Conservation (phyloP, 83 land plant genomes). For the Picea abies region DNA sequence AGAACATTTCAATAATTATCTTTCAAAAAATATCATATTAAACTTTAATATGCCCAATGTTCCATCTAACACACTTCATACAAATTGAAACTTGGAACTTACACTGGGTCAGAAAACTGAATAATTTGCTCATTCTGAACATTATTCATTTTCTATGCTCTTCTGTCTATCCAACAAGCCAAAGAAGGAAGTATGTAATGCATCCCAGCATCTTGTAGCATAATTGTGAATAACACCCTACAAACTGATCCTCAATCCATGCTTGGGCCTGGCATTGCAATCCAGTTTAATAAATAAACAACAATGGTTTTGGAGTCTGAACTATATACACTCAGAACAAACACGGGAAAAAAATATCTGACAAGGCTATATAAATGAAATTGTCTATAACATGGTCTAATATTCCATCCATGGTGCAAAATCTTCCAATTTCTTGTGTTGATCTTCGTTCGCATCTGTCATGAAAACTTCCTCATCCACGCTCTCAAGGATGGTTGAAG, state of each 20-base stretch:
- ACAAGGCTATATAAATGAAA: neutral
- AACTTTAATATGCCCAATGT: too few relatives aligned
- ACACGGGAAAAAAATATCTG: neutral
- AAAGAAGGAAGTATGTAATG: too few relatives aligned
- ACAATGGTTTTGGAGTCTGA: neutral
- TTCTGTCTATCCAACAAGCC: too few relatives aligned
- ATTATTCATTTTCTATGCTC: too few relatives aligned
- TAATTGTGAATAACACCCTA: neutral
- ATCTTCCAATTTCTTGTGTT: neutral
- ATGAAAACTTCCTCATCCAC: conserved; percentile 12
- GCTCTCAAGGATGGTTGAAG: neutral
- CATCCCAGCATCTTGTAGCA: too few relatives aligned
- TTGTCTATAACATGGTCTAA: neutral
- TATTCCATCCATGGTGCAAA: conserved; percentile 15
- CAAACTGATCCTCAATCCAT: neutral
- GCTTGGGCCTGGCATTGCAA: conserved; percentile 11
- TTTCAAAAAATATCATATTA: too few relatives aligned
- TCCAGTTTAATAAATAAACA: neutral
- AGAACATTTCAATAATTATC: too few relatives aligned
- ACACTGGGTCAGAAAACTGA: too few relatives aligned
- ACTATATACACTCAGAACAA: neutral
- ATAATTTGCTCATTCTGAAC: too few relatives aligned
- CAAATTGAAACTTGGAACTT: too few relatives aligned
- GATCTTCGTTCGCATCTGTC: neutral
- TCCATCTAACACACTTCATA: too few relatives aligned